Base-by-base conservation (phyloP, 306 rosid species). In the Vigna nakashimae region DNA sequence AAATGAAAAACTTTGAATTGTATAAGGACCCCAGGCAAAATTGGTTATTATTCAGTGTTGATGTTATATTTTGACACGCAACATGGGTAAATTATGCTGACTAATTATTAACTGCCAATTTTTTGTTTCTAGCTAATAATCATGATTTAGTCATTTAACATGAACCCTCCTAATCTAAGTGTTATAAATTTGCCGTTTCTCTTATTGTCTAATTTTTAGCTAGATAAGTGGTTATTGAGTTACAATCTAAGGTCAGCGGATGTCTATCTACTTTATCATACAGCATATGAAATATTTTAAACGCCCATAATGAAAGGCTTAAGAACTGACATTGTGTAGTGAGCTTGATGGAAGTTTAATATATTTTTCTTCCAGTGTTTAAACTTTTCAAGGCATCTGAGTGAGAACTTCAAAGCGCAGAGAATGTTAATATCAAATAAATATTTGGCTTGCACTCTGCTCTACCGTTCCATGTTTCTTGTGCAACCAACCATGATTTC, bases 81-180 rank as follows among this genome's bases (percentile, higher is more conserved):
- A 28, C 59, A 74, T 18, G 51, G 10, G 10, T 63, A 20, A 46
- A 75, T 24, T 74, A 58, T 22, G 65, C 56, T 32, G 30, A 48
- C 38, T 67, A 17, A 2, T 22, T 69, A 34, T 34, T 15, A 50
- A 48, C 51, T n/a, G 65, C 24, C 13, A 12, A 24, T 74, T 77
- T 71, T 24, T 65, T 76, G 71, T 76, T 24, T 65, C 56, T 77
- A n/a, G 65, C 48, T 71, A 60, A 56, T 34, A 49, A 56, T 50
- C 76, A 49, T 71, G 65, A 65, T 74, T 48, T 57, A 60, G 58
- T 51, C 68, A 26, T 65, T 65, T 18, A 14, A 26, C 67, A 36
- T 60, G 73, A 42, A 30, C 11, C 18, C 43, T 50, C 59, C 30
- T 3, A 46, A 50, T 50, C 30, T 4, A 46, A 42, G 13, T 11